Evolutionary conservation across 495 filamentous ascomycete genomes (phyloP), one percentile per base, ranked within the genome.

Genomic region (Penicillium longicatenatum): DNA sequence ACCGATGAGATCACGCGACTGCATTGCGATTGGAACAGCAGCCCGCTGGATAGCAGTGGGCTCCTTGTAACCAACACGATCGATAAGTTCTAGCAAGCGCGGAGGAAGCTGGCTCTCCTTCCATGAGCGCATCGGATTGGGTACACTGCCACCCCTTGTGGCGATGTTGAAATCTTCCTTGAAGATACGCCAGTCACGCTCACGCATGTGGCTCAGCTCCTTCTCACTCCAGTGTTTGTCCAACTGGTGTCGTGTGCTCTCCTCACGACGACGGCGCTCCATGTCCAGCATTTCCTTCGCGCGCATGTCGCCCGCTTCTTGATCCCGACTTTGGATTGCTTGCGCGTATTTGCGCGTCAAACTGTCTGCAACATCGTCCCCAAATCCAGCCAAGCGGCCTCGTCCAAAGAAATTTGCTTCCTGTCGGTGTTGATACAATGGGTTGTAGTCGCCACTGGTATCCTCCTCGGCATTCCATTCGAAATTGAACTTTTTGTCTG

Each of bases 181-280:
- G 82, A 99, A 97, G 62, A 99, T 98, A 68, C 94, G 89, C 95
- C 95, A 99, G 70, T 99, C 94, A 66, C 94, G 82, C 78, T 98
- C 93, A 61, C 92, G 90, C 94, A 99, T 99, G 64, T 94, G 89
- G 16, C 94, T 90, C 64, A 99, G 73, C 57, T 81, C 87, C 84
- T 99, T 99, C 74, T 98, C 92, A 46, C 90, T 95, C 95, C 95
- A 99, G 72, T 99, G 95, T 76, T 94, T 94, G 62, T 91, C 89
- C 9, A 91, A 70, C 61, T 83, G 81, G 63, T 81, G 87, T 49
- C 87, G 78, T 7, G 87, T 85, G 46, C 88, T 80, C 56, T 92
- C 91, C 63, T 96, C 91, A 60, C 86, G 86, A 52, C 87, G 79
- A 50, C 87, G 75, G 48, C 89, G 82, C 76, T 97, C 89, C 89